Base-by-base conservation (phyloP, 1,284 basidiomycete genomes). In the Xerocomus minutiporus region DNA sequence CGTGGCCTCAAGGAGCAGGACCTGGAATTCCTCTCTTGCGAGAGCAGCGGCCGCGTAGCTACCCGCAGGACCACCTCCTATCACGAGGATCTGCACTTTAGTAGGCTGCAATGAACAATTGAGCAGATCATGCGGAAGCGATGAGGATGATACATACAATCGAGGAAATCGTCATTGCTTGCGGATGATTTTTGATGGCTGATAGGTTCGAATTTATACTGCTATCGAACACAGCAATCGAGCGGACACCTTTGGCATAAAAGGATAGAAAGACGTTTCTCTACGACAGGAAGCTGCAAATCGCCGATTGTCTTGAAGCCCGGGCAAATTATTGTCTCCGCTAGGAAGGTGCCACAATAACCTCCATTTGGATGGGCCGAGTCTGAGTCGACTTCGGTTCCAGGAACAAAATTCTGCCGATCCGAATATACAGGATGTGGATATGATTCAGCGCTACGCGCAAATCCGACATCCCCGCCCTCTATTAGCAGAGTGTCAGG, bases 51-150 rank as follows among this genome's bases (percentile, higher is more conserved):
- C 78, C 17, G 80, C 71, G 59, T 77, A 82, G 48, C 73, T 73
- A 6, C 81, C 80, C 1, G 73, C 75, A 8, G 81, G 81, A 3
- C 81, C 81, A 45, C 81, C 81, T 8, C 73, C 73, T 25, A 75
- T 65, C 39, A 75, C 69, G 29, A 74, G 65, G 40, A 75, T 57
- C 8, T 51, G 42, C 11, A 25, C 34, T 29, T 50, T 50, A 13
- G 41, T 25, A 9, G 32, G 42, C 49, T 50, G 7, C 13, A n/a
- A n/a, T n/a, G 26, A 13, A 4, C 1, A 17, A 15, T 36, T 36
- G 6, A 36, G 41, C 41, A 12, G 6, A 38, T 7, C 8, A 6
- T 6, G 4, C 5, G 12, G 26, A 43, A 15, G 12, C 9, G 5
- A 29, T 29, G 41, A 6, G 23, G 31, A 42, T 26, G 9, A 23